Evolutionary conservation across 2,329 filamentous ascomycete species (phyloP).

Genomic region (Colletotrichum tanaceti): DNA sequence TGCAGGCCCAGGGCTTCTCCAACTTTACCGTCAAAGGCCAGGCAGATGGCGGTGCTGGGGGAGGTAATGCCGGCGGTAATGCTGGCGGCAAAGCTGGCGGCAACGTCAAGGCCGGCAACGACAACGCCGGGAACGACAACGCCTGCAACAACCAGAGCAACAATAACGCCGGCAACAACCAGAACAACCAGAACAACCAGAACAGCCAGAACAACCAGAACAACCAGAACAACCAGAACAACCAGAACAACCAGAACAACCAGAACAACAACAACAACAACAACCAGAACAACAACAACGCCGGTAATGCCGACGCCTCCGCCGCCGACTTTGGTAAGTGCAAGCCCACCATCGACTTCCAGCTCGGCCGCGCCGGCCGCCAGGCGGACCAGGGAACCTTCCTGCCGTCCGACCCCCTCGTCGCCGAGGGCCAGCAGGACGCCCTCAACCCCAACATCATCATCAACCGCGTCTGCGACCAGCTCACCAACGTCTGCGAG

Average conservation of each 20-base stretch:
- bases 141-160: conserved; percentile 28
- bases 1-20: conserved; percentile 70
- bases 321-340: conserved; percentile 62
- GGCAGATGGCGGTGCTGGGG: conserved; percentile 47
- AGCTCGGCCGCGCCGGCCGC: conserved; percentile 63
- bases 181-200: conserved; percentile 34
- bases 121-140: conserved; percentile 39
- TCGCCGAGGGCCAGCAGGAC: conserved; percentile 67
- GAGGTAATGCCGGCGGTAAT: conserved; percentile 11
- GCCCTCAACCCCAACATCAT: conserved; percentile 73
- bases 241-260: conserved; percentile 35
- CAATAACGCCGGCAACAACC: conserved; percentile 14
- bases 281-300: conserved; percentile 39
- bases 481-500: conserved; percentile 69
- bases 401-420: conserved; percentile 65
- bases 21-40: conserved; percentile 65
- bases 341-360: conserved; percentile 66
- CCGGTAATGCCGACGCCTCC: conserved; percentile 41
- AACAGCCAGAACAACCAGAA: conserved; percentile 40
- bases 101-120: conserved; percentile 43
- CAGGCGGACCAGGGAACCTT: conserved; percentile 66
- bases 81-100: conserved; percentile 22
- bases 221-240: conserved; percentile 16
- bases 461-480: conserved; percentile 71
- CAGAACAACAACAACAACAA: conserved; percentile 36